phyloP scores from a whole-genome alignment of 2,329 filamentous ascomycete species.

The Claviceps sp. region DNA sequence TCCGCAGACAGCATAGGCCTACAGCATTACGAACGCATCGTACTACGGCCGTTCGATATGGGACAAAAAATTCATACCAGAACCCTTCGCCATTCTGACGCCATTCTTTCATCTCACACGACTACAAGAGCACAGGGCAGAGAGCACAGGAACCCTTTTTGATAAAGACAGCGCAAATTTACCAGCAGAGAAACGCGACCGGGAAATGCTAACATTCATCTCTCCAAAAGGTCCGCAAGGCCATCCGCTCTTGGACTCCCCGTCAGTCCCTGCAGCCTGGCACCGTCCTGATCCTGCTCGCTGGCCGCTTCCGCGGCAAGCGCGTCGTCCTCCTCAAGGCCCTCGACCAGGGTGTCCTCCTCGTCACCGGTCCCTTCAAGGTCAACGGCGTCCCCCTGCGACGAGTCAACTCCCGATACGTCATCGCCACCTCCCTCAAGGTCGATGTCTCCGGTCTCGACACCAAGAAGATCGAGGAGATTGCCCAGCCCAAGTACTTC shows the following conservation, averaged over 20 bases:
- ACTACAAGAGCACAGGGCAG: background rate
- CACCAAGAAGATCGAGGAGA: slow-evolving; percentile 74
- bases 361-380: slow-evolving; percentile 99
- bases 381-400: slow-evolving; percentile 98
- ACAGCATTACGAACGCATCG: background rate
- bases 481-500: slow-evolving; percentile 78
- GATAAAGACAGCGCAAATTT: background rate
- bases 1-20: background rate
- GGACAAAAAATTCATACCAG: background rate
- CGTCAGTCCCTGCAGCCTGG: slow-evolving; percentile 86
- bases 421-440: slow-evolving; percentile 80
- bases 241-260: slow-evolving; percentile 73
- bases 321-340: slow-evolving; percentile 97
- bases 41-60: background rate
- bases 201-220: slow-evolving; percentile 6
- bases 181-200: background rate
- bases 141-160: background rate
- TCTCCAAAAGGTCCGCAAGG: slow-evolving; percentile 71
- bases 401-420: slow-evolving; percentile 85
- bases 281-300: slow-evolving; percentile 95
- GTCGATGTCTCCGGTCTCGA: slow-evolving; percentile 79
- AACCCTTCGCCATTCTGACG: background rate
- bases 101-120: background rate
- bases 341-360: slow-evolving; percentile 93
- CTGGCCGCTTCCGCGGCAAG: slow-evolving; percentile 99